Evolutionary conservation across 2,329 filamentous ascomycete genomes (phyloP).

Genomic region (Ceratocystis albifundus): DNA sequence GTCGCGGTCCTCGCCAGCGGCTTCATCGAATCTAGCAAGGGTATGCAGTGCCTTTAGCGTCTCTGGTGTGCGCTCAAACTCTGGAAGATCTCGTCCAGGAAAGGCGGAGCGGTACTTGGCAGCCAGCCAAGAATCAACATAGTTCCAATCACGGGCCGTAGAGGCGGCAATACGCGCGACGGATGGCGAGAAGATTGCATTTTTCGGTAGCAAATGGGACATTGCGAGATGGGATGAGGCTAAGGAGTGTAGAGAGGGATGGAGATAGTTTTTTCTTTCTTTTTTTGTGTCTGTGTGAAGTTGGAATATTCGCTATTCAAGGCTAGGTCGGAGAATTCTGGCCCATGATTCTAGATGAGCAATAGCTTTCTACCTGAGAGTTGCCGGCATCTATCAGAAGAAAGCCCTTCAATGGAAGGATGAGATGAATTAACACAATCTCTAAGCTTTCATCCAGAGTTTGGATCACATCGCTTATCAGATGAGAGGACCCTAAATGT

Average conservation of each 20-base stretch:
- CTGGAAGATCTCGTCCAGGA: conserved; percentile 50
- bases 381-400: no score
- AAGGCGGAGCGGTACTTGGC: conserved; percentile 47
- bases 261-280: no score
- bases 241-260: neutral
- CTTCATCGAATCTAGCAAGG: conserved; percentile 64
- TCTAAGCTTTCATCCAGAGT: no score
- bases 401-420: no score
- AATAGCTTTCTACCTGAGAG: no score
- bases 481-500: neutral
- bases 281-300: no score
- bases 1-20: conserved; percentile 57
- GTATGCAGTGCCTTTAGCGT: conserved; percentile 66
- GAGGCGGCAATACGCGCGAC: conserved; percentile 64
- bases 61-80: conserved; percentile 77
- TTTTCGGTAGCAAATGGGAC: conserved; percentile 32
- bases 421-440: no score
- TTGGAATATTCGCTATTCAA: no score
- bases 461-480: no score
- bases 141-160: conserved; percentile 82
- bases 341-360: no score
- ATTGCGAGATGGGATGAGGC: conserved; percentile 26
- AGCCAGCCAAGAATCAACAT: conserved; percentile 71
- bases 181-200: conserved; percentile 56
- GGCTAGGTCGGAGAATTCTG: no score